These are phyloP conservation scores for Coemansia sp. DNA, from an alignment of 192 early-diverging fungal genomes.

Conservation along the genomic window DNA sequence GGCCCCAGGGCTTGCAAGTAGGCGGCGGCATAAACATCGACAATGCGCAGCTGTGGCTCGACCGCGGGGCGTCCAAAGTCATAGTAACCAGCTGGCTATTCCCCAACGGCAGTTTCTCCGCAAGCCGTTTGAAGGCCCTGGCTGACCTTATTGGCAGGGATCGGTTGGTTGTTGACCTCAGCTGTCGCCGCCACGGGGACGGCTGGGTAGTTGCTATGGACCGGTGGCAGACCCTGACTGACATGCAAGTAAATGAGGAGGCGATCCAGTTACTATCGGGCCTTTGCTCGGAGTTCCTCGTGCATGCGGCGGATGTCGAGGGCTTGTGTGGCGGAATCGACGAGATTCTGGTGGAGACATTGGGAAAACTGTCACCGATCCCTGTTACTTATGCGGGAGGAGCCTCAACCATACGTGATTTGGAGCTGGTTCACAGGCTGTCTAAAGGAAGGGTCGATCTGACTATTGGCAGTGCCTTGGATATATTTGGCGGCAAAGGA, in stretches of 20 bases:
- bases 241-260: conserved; percentile 73
- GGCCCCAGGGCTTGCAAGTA: conserved; percentile 88
- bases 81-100: conserved; percentile 98
- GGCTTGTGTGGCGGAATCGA: conserved; percentile 96
- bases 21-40: conserved; percentile 91
- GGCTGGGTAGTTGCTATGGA: conserved; percentile 97
- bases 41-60: conserved; percentile 88
- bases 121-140: conserved; percentile 59
- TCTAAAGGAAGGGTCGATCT: conserved; percentile 87
- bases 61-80: conserved; percentile 86
- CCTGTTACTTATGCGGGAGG: conserved; percentile 97
- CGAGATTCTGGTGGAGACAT: conserved; percentile 69
- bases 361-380: conserved; percentile 84
- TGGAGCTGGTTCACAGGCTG: conserved; percentile 74
- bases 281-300: conserved; percentile 86
- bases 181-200: conserved; percentile 68
- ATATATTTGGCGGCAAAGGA: conserved; percentile 92
- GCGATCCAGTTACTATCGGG: conserved; percentile 58
- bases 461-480: conserved; percentile 94
- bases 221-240: conserved; percentile 96
- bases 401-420: conserved; percentile 59
- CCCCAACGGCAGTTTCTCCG: conserved; percentile 69
- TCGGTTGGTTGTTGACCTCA: conserved; percentile 63
- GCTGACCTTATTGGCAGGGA: conserved; percentile 56
- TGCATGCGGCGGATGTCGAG: conserved; percentile 98